A percentile compares a stretch with the other conserved stretches of the same genome.
These are phyloP conservation scores for Ambrosia hybrid DNA, from an alignment of 140 eudicot species.

Conservation along the genomic window DNA sequence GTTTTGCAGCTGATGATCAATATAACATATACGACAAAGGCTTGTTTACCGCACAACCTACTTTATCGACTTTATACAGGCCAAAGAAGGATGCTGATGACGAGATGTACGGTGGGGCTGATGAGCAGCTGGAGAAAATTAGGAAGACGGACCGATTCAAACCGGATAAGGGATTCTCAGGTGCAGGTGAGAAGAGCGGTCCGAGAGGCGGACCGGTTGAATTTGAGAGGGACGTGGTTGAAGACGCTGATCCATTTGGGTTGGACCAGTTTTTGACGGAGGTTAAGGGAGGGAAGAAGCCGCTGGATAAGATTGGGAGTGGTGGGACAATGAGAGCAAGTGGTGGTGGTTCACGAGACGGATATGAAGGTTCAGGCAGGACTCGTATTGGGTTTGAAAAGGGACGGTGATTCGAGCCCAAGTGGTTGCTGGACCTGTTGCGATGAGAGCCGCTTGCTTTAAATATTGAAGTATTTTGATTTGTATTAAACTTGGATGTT, in stretches of 20 bases:
- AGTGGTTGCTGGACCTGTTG: not conserved
- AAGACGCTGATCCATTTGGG: constrained; percentile 88
- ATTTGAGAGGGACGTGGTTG: constrained; percentile 62
- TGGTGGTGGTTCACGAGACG: constrained; percentile 10
- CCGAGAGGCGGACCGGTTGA: constrained; percentile 77
- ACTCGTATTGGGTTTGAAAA: not conserved
- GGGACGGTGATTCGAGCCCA: no score
- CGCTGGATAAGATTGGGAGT: constrained; percentile 64
- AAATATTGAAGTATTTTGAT: not conserved
- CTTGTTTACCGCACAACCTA: constrained; percentile 67
- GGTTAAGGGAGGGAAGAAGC: constrained; percentile 70
- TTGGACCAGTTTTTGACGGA: constrained; percentile 73
- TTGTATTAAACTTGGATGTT: not conserved
- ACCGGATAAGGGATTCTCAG: constrained; percentile 70
- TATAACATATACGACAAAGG: constrained; percentile 78
- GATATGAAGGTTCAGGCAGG: constrained; percentile 11
- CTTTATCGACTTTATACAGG: constrained; percentile 65
- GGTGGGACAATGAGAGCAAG: constrained; percentile 76
- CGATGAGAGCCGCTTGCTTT: not conserved
- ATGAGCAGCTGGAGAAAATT: constrained; percentile 72
- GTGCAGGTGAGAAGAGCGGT: constrained; percentile 59
- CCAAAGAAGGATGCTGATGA: constrained; percentile 73
- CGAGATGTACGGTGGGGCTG: constrained; percentile 75
- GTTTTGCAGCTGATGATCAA: constrained; percentile 71
- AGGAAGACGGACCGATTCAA: constrained; percentile 75